Percentiles rank a stretch among this genome's conserved stretches.
These are phyloP conservation scores for Rauvolfia tetraphylla DNA, from an alignment of 257 asterid genomes.

Conservation along the genomic window DNA sequence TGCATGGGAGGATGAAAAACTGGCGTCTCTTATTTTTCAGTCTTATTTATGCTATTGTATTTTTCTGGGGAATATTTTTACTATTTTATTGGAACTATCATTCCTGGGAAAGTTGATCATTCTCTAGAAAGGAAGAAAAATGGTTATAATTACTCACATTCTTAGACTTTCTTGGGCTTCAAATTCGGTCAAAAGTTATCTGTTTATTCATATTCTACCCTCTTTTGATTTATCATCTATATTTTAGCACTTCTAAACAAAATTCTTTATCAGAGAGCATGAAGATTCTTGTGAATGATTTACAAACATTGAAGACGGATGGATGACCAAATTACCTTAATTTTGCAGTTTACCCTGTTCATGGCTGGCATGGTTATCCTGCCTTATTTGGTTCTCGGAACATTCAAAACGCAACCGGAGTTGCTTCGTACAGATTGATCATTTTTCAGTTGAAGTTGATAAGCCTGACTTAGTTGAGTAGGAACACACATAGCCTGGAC, in stretches of 20 bases:
- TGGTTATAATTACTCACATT: not conserved
- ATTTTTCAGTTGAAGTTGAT: conserved; percentile 12
- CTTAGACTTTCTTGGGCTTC: not conserved
- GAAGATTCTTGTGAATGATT: not conserved
- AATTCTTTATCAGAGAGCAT: not conserved
- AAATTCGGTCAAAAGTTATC: not conserved
- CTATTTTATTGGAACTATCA: not conserved
- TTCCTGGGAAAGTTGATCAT: not conserved
- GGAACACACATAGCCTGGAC: conserved; percentile 13
- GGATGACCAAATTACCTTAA: conserved; percentile 7
- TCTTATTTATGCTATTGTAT: not conserved
- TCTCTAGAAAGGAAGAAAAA: not conserved
- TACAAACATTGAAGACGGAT: not conserved
- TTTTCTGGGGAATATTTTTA: too few relatives aligned
- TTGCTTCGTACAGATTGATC: conserved; percentile 50
- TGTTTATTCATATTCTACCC: not conserved
- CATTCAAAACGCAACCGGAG: conserved; percentile 41
- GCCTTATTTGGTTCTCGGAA: conserved; percentile 45
- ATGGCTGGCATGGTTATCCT: conserved; percentile 58
- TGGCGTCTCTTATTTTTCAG: not conserved
- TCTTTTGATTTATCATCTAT: not conserved
- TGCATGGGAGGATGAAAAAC: not conserved
- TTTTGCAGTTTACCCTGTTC: conserved; percentile 61
- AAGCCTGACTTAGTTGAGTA: conserved; percentile 19
- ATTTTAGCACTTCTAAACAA: not conserved